Base-by-base conservation (phyloP, 2,329 filamentous ascomycete species). In the Exophiala calicioides region DNA sequence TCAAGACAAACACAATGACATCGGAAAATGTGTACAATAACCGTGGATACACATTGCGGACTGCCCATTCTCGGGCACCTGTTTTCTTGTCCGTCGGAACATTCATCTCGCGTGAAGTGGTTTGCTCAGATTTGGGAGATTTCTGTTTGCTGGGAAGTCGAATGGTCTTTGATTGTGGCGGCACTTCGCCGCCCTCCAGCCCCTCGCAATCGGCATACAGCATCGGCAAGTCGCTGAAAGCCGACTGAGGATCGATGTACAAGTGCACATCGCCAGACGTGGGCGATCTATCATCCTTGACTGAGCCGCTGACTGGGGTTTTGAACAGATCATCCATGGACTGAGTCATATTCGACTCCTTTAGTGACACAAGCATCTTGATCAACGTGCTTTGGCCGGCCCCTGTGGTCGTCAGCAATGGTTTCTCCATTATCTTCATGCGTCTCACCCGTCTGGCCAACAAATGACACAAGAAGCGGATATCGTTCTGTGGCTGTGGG, bases 161-260 rank as follows among this genome's bases (percentile, higher is more conserved):
- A n/a, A n/a, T n/a, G n/a, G n/a, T n/a, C n/a, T n/a, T n/a, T n/a
- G n/a, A n/a, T n/a, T n/a, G n/a, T n/a, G n/a, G n/a, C n/a, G n/a
- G n/a, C 70, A 23, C 57, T 53, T 27, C 74, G 7, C 76, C 75
- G 23, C 75, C 75, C 15, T 72, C 67, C 6, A 78, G 65, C 0
- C 76, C 76, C 62, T 79, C 76, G 49, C 74, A 78, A 50, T 79
- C 76, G 16, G 75, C 74, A 40, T 71, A 72, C 3, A 79, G 62
- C 15, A 78, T 63, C 0, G 75, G 75, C 5, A 65, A 55, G 3
- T 63, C 61, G 8, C 64, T 62, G 10, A 59, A 53, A 19, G 67
- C 61, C 2, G 69, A 73, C 1, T 63, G 58, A 2, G 75, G 75
- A 50, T 79, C 76, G 1, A 66, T 63, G 48, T 79, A 79, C 3